A percentile compares a stretch with the other conserved stretches of the same genome.
These are phyloP conservation scores for Leishmania gerbilli DNA, from an alignment of 208 protist species.

Conservation along the genomic window DNA sequence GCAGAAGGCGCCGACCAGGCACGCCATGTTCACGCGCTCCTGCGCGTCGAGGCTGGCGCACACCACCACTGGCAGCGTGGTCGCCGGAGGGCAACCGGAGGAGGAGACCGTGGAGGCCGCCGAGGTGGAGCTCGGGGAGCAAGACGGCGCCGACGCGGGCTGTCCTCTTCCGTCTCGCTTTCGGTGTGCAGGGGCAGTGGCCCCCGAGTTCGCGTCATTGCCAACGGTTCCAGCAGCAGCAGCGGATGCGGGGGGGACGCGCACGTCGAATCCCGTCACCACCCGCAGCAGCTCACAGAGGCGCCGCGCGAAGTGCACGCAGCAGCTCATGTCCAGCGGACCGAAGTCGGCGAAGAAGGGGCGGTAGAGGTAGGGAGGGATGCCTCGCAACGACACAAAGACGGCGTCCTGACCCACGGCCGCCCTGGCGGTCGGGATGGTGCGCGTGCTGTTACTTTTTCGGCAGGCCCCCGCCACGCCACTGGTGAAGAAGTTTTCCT, in stretches of 20 bases:
- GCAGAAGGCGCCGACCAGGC: slow-evolving; percentile 75
- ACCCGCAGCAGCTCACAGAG: slow-evolving; percentile 42
- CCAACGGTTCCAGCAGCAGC: background rate
- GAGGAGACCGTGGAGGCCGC: background rate
- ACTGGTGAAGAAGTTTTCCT: slow-evolving; percentile 11
- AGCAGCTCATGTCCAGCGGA: slow-evolving; percentile 83
- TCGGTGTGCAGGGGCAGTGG: background rate
- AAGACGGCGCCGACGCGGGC: background rate
- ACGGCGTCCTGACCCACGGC: slow-evolving; percentile 30
- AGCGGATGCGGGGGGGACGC: background rate
- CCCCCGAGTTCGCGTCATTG: background rate
- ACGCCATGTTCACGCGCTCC: slow-evolving; percentile 88
- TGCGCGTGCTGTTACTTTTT: background rate
- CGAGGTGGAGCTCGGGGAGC: background rate
- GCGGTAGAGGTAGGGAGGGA: slow-evolving; percentile 74
- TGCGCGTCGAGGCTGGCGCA: slow-evolving; percentile 69
- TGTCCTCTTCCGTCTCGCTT: background rate
- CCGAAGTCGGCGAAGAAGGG: slow-evolving; percentile 95
- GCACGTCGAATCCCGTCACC: slow-evolving; percentile 25
- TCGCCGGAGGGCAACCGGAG: background rate
- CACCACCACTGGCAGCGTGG: slow-evolving; percentile 39
- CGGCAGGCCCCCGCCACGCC: slow-evolving; percentile 11
- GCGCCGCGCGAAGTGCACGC: slow-evolving; percentile 70
- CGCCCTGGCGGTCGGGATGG: slow-evolving; percentile 8
- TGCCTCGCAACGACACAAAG: slow-evolving; percentile 45